Conservation (phyloP, 768 basidiomycete genomes). For the Russula ochroleuca region DNA sequence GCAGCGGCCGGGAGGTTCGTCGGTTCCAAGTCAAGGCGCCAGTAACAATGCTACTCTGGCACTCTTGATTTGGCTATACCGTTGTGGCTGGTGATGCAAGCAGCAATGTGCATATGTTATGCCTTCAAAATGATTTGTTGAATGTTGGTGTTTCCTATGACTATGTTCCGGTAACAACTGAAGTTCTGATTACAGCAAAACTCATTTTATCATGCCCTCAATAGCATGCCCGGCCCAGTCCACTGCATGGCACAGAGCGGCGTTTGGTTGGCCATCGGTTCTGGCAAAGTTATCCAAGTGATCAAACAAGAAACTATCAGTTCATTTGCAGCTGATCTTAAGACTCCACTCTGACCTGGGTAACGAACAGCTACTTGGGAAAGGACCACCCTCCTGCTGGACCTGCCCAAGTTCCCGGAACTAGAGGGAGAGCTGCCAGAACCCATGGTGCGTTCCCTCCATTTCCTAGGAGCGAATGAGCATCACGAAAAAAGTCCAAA, state of each 20-base stretch:
- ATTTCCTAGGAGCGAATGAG: not conserved
- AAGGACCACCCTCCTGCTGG: not conserved
- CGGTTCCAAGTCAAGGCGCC: constrained; percentile 5
- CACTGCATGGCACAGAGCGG: constrained; percentile 1
- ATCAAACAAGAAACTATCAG: constrained; percentile 9
- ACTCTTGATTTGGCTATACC: constrained; percentile 1
- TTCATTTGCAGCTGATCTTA: not conserved
- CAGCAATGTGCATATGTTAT: not conserved
- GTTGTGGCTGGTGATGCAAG: not conserved
- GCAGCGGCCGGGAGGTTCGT: not conserved
- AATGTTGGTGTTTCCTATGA: not conserved
- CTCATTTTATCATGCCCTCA: not conserved
- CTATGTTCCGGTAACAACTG: not conserved
- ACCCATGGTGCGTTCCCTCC: not conserved
- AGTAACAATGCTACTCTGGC: not conserved
- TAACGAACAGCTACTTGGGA: constrained; percentile 6
- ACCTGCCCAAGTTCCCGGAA: constrained; percentile 1
- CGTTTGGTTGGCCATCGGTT: not conserved
- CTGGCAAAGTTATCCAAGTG: not conserved
- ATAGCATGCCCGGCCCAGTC: constrained; percentile 3
- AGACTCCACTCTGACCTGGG: not conserved
- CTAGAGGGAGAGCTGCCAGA: constrained; percentile 9
- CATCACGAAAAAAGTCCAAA: no score
- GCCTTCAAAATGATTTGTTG: not conserved
- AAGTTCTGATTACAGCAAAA: not conserved